Conservation (phyloP, 2,329 filamentous ascomycete genomes). For the Cercospora zeina region DNA sequence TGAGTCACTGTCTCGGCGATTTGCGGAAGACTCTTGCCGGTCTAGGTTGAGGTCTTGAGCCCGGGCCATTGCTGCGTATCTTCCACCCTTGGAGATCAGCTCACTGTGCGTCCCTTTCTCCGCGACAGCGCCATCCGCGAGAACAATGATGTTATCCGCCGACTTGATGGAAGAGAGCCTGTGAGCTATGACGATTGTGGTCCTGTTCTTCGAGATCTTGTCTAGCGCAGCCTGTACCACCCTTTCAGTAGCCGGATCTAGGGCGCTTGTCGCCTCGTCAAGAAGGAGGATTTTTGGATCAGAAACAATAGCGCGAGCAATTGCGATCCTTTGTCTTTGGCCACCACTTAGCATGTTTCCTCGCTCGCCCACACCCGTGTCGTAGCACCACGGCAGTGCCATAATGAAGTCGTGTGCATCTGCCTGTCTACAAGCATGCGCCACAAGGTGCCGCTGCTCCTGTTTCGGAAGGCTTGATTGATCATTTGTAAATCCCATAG, state of each 20-base stretch:
- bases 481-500: not conserved
- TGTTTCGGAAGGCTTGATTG: not conserved
- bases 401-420: slow-evolving; percentile 42
- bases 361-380: slow-evolving; percentile 39
- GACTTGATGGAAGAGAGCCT: slow-evolving; percentile 45
- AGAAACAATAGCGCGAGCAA: slow-evolving; percentile 43
- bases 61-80: slow-evolving; percentile 13
- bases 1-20: not conserved
- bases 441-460: not conserved
- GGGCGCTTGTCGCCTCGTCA: slow-evolving; percentile 43
- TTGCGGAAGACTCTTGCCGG: slow-evolving; percentile 19
- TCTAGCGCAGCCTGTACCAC: slow-evolving; percentile 41
- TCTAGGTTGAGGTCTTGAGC: slow-evolving; percentile 4
- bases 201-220: slow-evolving; percentile 34
- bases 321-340: slow-evolving; percentile 40
- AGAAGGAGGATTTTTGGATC: slow-evolving; percentile 40
- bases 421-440: slow-evolving; percentile 28
- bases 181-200: slow-evolving; percentile 47
- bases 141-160: slow-evolving; percentile 50
- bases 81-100: slow-evolving; percentile 1
- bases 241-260: slow-evolving; percentile 39
- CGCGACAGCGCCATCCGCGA: slow-evolving; percentile 46
- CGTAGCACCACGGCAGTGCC: slow-evolving; percentile 38
- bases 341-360: slow-evolving; percentile 39
- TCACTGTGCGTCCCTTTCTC: slow-evolving; percentile 44